Conservation (phyloP, 495 filamentous ascomycete genomes). For the Recurvomyces mirabilis region DNA sequence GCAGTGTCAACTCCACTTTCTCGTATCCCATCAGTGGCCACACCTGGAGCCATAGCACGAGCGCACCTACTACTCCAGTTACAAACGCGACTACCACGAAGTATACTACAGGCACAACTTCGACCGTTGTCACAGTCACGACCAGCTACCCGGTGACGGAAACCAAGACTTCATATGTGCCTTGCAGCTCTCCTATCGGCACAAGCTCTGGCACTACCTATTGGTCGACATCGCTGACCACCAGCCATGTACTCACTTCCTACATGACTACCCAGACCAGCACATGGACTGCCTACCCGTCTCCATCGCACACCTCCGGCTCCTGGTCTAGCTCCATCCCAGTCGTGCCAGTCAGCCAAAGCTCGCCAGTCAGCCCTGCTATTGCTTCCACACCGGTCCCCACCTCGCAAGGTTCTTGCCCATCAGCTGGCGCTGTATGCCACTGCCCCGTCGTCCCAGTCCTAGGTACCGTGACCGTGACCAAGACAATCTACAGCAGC, state of each 20-base stretch:
- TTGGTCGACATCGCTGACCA: conserved; percentile 8
- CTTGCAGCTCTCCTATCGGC: conserved; percentile 2
- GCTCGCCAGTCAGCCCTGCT: not conserved
- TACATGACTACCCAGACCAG: conserved; percentile 6
- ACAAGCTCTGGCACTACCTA: conserved; percentile 6
- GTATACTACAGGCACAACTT: not conserved
- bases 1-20: not conserved
- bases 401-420: not conserved
- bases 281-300: conserved; percentile 2
- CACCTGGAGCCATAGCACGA: no score
- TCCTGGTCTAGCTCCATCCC: not conserved
- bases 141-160: conserved; percentile 2
- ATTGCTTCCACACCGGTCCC: not conserved
- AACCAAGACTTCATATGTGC: not conserved
- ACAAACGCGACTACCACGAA: no score
- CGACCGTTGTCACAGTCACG: not conserved
- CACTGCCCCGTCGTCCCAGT: not conserved
- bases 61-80: no score
- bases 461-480: conserved; percentile 1
- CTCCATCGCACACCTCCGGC: no score
- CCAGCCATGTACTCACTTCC: conserved; percentile 1
- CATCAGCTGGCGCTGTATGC: not conserved
- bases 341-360: no score
- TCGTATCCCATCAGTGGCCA: no score
- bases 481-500: conserved; percentile 2